Evolutionary conservation across 306 rosid genomes (phyloP), one percentile per base, ranked within the genome.

Genomic region (Vachellia collinsii): DNA sequence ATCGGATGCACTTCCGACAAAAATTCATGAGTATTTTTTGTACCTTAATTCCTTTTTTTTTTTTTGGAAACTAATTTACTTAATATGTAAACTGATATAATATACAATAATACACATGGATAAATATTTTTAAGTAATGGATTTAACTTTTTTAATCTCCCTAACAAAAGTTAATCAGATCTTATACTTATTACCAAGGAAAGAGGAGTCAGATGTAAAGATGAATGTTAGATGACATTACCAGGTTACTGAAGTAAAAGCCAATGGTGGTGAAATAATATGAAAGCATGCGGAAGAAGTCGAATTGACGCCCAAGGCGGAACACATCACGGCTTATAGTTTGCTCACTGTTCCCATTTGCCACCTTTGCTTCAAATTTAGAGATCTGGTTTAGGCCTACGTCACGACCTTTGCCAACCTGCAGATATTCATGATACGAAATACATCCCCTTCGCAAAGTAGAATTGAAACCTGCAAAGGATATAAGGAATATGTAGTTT

Each of bases 331-430:
- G 97, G 83, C 97, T 91, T 87, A 94, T 61, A 42, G 97, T 93
- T 87, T 94, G 99, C 86, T 94, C 99, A 23, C 99, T 91, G 84
- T 94, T 94, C 83, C 99, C 99, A 80, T 94, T 93, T 73, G 97
- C 97, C 42, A 91, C 97, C 89, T 93, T 94, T 68, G 99, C 99
- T 86, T 94, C 99, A 86, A 94, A 94, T 87, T 91, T 93, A 73
- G 99, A 93, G 81, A 94, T 94, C 85, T 89, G 91, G 86, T 93
- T 94, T 50, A 94, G 88, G 64, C 94, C 93, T 68, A 93, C 97
- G 78, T 94, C 99, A 36, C 99, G 97, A 43, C 99, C 99, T 89
- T 94, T 94, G n/a, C 99, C 97, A 80, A 94, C 83, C 90, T 94
- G 99, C 91, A 94, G 80, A 88, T 93, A 93, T 81, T 94, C 99